phyloP scores from a whole-genome alignment of 2,329 filamentous ascomycete species.

The Chalaropsis ovoidea region DNA sequence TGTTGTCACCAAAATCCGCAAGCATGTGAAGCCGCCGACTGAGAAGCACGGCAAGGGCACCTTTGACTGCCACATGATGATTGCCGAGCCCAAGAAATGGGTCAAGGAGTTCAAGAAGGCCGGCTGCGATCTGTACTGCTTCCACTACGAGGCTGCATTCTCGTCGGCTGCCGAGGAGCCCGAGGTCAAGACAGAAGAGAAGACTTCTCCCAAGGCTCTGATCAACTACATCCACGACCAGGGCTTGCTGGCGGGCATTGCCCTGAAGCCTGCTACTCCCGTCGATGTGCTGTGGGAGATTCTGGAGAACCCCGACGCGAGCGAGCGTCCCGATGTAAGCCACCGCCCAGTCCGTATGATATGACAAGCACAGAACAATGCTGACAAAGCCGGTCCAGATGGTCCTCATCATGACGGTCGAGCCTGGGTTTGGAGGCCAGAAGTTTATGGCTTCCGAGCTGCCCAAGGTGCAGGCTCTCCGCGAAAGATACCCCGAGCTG shows the following conservation, averaged over 20 bases:
- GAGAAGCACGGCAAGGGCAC: constrained; percentile 68
- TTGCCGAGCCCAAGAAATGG: constrained; percentile 98
- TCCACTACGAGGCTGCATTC: constrained; percentile 95
- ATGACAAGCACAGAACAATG: not conserved
- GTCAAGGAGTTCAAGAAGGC: constrained; percentile 88
- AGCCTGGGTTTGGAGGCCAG: constrained; percentile 94
- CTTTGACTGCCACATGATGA: constrained; percentile 99
- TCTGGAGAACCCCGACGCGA: constrained; percentile 58
- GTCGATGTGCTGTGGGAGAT: constrained; percentile 91
- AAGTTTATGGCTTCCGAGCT: constrained; percentile 97
- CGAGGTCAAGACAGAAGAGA: constrained; percentile 54
- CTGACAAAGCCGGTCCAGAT: constrained; percentile 49
- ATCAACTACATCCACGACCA: constrained; percentile 83
- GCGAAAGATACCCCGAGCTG: constrained; percentile 74
- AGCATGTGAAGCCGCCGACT: constrained; percentile 67
- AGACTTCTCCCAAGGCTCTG: constrained; percentile 73
- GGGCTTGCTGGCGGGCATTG: constrained; percentile 84
- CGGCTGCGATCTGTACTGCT: constrained; percentile 98
- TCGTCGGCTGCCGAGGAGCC: constrained; percentile 78
- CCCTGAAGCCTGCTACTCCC: constrained; percentile 83
- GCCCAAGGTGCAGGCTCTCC: constrained; percentile 79
- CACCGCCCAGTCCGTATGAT: not conserved
- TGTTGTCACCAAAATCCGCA: constrained; percentile 86
- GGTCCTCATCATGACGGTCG: constrained; percentile 96
- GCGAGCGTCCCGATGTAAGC: constrained; percentile 81